These are phyloP conservation scores for Hippophae rhamnoides DNA, from an alignment of 306 rosid species.

Conservation along the genomic window DNA sequence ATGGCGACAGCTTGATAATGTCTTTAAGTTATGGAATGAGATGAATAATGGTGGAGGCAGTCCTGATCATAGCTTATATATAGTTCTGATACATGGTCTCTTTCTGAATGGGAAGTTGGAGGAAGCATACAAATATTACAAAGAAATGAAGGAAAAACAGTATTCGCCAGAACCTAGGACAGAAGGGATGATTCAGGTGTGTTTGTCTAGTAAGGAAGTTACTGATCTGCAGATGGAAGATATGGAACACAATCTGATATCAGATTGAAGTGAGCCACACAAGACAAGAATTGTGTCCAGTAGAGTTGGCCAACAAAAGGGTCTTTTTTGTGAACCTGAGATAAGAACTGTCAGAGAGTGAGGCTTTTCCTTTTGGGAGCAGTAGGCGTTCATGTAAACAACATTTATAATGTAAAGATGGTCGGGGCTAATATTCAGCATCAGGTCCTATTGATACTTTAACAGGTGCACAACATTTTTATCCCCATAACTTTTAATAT, in stretches of 20 bases:
- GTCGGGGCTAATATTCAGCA: too few species aligned
- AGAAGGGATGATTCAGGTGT: slow-evolving; percentile 60
- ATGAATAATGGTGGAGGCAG: slow-evolving; percentile 53
- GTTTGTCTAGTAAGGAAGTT: slow-evolving; percentile 53
- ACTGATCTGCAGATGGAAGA: slow-evolving; percentile 18
- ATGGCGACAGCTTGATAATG: slow-evolving; percentile 66
- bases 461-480: too few species aligned
- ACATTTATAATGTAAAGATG: slow-evolving; percentile 1
- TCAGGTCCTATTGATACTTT: too few species aligned
- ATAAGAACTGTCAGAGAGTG: slow-evolving; percentile 49
- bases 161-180: slow-evolving; percentile 67
- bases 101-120: slow-evolving; percentile 64
- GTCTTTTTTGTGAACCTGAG: slow-evolving; percentile 47
- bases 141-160: slow-evolving; percentile 69
- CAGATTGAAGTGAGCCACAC: slow-evolving; percentile 17
- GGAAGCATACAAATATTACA: slow-evolving; percentile 64
- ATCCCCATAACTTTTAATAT: too few species aligned
- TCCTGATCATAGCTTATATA: slow-evolving; percentile 73
- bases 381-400: slow-evolving; percentile 25
- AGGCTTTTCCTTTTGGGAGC: slow-evolving; percentile 76
- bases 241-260: slow-evolving; percentile 17
- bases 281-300: slow-evolving; percentile 20
- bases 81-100: slow-evolving; percentile 79
- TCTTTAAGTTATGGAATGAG: slow-evolving; percentile 55
- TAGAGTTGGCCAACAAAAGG: slow-evolving; percentile 32